These are phyloP conservation scores for Monilinia aucupariae DNA, from an alignment of 2,329 filamentous ascomycete genomes.

Conservation along the genomic window DNA sequence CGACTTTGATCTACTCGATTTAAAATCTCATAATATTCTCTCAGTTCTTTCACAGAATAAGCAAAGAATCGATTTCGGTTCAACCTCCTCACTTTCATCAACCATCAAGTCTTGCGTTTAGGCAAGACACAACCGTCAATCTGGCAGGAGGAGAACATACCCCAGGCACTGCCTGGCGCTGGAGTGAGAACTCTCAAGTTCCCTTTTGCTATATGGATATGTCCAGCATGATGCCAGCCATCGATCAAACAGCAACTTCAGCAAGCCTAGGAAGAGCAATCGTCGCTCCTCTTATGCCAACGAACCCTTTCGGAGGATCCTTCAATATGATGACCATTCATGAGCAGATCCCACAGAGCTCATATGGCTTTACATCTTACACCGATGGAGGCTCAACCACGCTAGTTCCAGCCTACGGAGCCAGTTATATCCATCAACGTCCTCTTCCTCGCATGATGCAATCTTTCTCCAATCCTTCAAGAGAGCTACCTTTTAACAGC, in stretches of 20 bases:
- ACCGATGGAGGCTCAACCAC: slow-evolving; percentile 33
- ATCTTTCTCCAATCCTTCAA: slow-evolving; percentile 19
- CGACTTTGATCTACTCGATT: background rate
- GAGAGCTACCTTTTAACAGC: slow-evolving; percentile 30
- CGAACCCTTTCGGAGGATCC: slow-evolving; percentile 39
- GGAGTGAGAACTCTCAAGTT: slow-evolving; percentile 42
- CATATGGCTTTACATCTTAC: slow-evolving; percentile 41
- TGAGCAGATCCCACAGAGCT: slow-evolving; percentile 33
- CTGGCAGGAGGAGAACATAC: slow-evolving; percentile 48
- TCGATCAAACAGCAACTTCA: slow-evolving; percentile 41
- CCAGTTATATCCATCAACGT: slow-evolving; percentile 32
- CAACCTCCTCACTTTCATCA: background rate
- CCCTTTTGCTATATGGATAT: slow-evolving; percentile 40
- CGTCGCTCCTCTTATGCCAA: slow-evolving; percentile 43
- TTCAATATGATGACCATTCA: slow-evolving; percentile 40
- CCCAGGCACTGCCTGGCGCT: slow-evolving; percentile 49
- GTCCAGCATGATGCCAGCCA: slow-evolving; percentile 42
- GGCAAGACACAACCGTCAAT: slow-evolving; percentile 36
- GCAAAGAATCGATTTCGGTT: background rate
- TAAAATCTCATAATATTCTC: background rate
- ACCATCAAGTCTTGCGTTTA: slow-evolving; percentile 31
- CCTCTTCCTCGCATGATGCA: slow-evolving; percentile 33
- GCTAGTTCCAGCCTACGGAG: slow-evolving; percentile 28
- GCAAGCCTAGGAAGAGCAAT: slow-evolving; percentile 41
- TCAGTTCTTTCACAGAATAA: background rate